Evolutionary conservation across 2,329 filamentous ascomycete species (phyloP).

Genomic region (Alternaria alternata): DNA sequence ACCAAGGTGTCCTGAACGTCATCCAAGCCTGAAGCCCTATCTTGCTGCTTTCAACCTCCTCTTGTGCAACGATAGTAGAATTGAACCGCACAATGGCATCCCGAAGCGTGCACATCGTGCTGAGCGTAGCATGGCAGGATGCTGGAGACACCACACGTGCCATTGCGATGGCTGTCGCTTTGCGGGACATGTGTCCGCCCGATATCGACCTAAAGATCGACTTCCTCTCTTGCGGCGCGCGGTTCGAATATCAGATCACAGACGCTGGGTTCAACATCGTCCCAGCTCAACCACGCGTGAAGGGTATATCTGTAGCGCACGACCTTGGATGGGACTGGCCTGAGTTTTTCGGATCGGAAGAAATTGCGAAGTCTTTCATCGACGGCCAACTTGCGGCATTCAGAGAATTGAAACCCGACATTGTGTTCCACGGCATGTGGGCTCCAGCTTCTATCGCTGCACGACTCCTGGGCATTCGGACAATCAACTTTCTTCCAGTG

Average conservation of each 20-base stretch:
- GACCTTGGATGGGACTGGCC: slow-evolving; percentile 47
- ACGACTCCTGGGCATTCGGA: slow-evolving; percentile 40
- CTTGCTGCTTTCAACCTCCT: background rate
- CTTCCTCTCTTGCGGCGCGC: slow-evolving; percentile 42
- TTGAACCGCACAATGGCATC: slow-evolving; percentile 22
- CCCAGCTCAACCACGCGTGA: slow-evolving; percentile 40
- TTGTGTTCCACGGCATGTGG: slow-evolving; percentile 48
- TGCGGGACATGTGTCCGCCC: slow-evolving; percentile 42
- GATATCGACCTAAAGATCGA: slow-evolving; percentile 36
- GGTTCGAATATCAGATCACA: slow-evolving; percentile 43
- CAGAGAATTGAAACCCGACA: slow-evolving; percentile 38
- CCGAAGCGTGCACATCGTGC: slow-evolving; percentile 33
- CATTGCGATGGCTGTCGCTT: slow-evolving; percentile 39
- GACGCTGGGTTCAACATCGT: slow-evolving; percentile 45
- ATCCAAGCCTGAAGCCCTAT: background rate
- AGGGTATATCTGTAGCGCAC: slow-evolving; percentile 42
- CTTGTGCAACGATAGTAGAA: background rate
- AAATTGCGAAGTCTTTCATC: slow-evolving; percentile 43
- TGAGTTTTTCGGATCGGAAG: slow-evolving; percentile 45
- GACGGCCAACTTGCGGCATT: slow-evolving; percentile 43
- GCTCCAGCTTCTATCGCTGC: slow-evolving; percentile 44
- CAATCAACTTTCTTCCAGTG: slow-evolving; percentile 44
- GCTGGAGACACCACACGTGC: slow-evolving; percentile 45
- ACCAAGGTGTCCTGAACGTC: background rate
- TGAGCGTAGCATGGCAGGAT: slow-evolving; percentile 46